Evolutionary conservation across 768 basidiomycete genomes (phyloP).

Genomic region (Xanthoconium stramineum): DNA sequence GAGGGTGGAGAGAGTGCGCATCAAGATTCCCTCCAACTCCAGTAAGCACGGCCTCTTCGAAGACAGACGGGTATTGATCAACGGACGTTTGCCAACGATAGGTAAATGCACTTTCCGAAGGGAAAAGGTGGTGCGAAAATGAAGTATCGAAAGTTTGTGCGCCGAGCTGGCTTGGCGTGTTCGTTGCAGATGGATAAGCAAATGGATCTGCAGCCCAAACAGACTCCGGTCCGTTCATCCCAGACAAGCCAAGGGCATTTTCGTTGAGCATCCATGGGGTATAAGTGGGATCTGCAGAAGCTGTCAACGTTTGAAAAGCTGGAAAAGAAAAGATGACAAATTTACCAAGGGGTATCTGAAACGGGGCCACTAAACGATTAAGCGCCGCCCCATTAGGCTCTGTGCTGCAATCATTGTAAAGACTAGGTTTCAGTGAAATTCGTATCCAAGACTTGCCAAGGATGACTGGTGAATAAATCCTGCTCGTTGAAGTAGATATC

Average conservation of each 20-base stretch:
- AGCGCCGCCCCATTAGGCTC: not conserved
- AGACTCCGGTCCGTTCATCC: not conserved
- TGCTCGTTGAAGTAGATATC: not conserved
- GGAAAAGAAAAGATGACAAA: not conserved
- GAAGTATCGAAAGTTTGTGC: not conserved
- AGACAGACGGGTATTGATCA: not conserved
- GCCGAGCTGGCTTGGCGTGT: not conserved
- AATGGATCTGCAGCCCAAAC: not conserved
- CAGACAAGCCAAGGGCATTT: slow-evolving; percentile 3
- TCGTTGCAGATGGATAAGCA: not conserved
- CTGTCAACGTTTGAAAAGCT: not conserved
- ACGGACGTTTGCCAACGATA: not conserved
- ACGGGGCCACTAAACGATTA: not conserved
- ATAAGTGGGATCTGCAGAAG: not conserved
- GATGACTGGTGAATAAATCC: not conserved
- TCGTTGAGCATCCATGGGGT: not conserved
- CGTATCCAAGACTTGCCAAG: not conserved
- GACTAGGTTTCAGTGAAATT: not conserved
- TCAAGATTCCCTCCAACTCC: not conserved
- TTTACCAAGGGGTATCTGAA: not conserved
- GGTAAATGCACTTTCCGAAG: not conserved
- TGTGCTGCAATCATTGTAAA: slow-evolving; percentile 1
- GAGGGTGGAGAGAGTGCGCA: not conserved
- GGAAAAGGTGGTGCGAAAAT: not conserved
- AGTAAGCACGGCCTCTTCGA: not conserved